Evolutionary conservation across 345 rosid species (phyloP), one percentile per base, ranked within the genome.

Genomic region (Citrus mangshanensis): DNA sequence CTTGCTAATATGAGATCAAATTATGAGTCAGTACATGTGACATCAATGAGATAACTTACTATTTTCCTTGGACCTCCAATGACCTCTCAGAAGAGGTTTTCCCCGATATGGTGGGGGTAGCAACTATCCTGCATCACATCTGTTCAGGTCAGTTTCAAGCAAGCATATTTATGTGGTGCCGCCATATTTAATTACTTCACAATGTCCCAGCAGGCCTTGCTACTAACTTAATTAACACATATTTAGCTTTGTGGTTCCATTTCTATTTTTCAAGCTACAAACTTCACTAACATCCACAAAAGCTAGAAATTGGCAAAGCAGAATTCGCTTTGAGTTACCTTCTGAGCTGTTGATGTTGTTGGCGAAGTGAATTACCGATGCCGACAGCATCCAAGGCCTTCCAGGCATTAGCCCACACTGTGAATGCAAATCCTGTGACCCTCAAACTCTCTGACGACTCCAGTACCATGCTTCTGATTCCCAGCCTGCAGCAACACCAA

Each of bases 361-460:
- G 62, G 9, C 93, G 93, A 49, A 93, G 73, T 9, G 79, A 77
- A 30, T 91, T 77, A 21, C 87, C 89, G 4, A 92, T 69, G 62
- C 93, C 93, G 22, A 88, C 49, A 60, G 87, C 92, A 73, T 91
- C 98, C 80, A 92, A 80, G 49, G 95, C 95, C 78, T 78, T 92
- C 98, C 95, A 91, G 70, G 89, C 96, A 64, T 93, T 93, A 49
- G 81, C 65, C 92, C 89, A 94, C 21, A 62, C 79, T 0, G 82
- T 16, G 4, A 92, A 59, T 2, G 92, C 93, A 76, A 89, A 91
- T 40, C 96, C 96, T 7, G 88, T 76, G 24, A 55, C 80, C 78
- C 96, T 89, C 78, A 95, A 84, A 16, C 5, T 56, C 1, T 87
- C 91, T 4, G 91, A 86, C 30, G 95, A 88, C 82, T 93, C 97